Evolutionary conservation across 2,329 filamentous ascomycete species (phyloP), one percentile per base, ranked within the genome.

Genomic region (Alternaria brassicicola): DNA sequence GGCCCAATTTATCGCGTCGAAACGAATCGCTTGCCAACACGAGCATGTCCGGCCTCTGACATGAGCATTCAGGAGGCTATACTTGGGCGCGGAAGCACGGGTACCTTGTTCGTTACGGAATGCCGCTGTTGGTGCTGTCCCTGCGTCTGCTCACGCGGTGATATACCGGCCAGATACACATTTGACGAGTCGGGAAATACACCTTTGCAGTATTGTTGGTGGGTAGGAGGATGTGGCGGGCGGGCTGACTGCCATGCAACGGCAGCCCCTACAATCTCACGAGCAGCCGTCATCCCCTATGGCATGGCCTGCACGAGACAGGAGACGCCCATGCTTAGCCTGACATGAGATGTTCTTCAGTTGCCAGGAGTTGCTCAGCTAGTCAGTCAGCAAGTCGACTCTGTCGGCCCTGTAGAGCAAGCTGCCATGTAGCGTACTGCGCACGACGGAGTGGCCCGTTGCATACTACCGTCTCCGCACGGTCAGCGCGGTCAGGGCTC

Each of bases 81-180:
- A 38, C 28, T 38, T 49, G 51, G 53, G 30, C 17, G 25, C 38
- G 55, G 57, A 41, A 41, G 50, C 46, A 52, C 33, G 47, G 45
- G 47, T 48, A 42, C 46, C 17, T 33, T 47, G 28, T 25, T 8
- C 21, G 30, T 57, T 57, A 52, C 54, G 33, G 53, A 26, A 31
- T 47, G 43, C 55, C 51, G 47, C 26, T 35, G 43, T 31, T 56
- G 47, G 31, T 33, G 52, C 31, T 52, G 61, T 59, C 61, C 65
- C 63, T 67, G 65, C 65, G 59, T 59, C 56, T 42, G 55, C 41
- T 58, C 55, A 36, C 36, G 43, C 25, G 33, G 52, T 38, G 45
- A 52, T 49, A 43, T 38, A 38, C 35, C 42, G 51, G 45, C 54
- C 36, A 55, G 55, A 49, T 49, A 36, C 31, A 38, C 25, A 53